Evolutionary conservation across 176 grass and related monocot genomes (phyloP).

Genomic region (Poa annua): DNA sequence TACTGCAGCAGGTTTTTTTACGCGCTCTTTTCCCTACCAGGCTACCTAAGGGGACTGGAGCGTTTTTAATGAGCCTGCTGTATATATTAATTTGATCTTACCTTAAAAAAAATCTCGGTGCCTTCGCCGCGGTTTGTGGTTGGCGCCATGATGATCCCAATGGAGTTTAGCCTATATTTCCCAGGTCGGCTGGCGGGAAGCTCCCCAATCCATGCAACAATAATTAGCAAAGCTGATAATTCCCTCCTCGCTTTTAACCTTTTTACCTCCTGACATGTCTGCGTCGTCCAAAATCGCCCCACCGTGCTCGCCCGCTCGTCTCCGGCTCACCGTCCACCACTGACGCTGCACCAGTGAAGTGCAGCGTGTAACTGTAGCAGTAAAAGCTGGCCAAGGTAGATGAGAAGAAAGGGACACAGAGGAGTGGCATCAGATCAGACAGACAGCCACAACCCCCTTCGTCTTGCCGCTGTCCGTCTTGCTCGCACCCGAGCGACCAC

Average conservation of each 20-base stretch:
- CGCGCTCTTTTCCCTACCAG: too few species aligned
- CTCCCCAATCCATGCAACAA: slow-evolving; percentile 32
- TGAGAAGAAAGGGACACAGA: neutral
- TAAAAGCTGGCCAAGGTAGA: slow-evolving; percentile 18
- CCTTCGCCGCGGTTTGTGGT: neutral
- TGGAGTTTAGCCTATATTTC: neutral
- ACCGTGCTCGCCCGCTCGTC: neutral
- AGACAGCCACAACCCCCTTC: neutral
- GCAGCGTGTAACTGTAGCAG: neutral
- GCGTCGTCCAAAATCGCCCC: neutral
- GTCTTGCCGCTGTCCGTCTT: slow-evolving; percentile 37
- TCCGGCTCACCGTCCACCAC: neutral
- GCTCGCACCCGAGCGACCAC: neutral
- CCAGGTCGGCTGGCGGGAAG: too few species aligned
- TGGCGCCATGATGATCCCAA: slow-evolving; percentile 45
- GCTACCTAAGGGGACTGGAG: too few species aligned
- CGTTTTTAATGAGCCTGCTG: too few species aligned
- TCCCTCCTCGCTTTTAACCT: neutral
- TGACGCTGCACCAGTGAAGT: neutral
- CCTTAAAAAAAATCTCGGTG: too few species aligned
- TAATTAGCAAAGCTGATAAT: slow-evolving; percentile 7
- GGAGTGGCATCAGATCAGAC: neutral
- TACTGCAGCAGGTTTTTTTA: too few species aligned
- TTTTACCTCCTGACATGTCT: neutral
- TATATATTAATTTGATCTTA: too few species aligned